A percentile compares a stretch with the other conserved stretches of the same genome.
These are phyloP conservation scores for Botrytis sinoallii DNA, from an alignment of 2,329 filamentous ascomycete genomes.

Conservation along the genomic window DNA sequence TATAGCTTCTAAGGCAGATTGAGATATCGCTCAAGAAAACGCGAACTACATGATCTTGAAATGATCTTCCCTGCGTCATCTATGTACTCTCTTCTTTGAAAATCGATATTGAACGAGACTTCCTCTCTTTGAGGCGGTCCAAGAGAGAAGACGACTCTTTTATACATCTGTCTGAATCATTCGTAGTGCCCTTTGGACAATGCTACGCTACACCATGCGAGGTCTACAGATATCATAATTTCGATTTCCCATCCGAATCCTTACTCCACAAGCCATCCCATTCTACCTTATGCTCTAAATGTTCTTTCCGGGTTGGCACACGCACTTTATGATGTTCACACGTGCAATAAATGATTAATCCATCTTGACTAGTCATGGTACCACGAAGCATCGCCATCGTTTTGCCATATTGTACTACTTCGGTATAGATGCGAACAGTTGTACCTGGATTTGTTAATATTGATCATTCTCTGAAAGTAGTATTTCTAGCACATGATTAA, in stretches of 20 bases:
- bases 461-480: background rate
- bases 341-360: slow-evolving; percentile 47
- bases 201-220: no score
- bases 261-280: slow-evolving; percentile 41
- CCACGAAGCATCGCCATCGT: slow-evolving; percentile 52
- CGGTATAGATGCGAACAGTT: slow-evolving; percentile 43
- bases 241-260: slow-evolving; percentile 19
- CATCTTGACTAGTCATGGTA: slow-evolving; percentile 48
- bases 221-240: slow-evolving; percentile 36
- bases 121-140: background rate
- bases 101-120: background rate
- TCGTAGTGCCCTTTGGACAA: background rate
- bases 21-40: background rate
- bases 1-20: background rate
- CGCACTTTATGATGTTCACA: slow-evolving; percentile 53
- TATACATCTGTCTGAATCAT: no score
- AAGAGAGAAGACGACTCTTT: background rate
- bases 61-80: background rate
- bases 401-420: slow-evolving; percentile 46
- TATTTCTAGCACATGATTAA: background rate
- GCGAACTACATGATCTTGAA: background rate
- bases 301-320: slow-evolving; percentile 41
- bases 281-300: slow-evolving; percentile 40
- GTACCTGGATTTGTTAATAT: slow-evolving; percentile 34
- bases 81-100: background rate